These are phyloP conservation scores for Phytophthora citricola DNA, from an alignment of 352 stramenopile species.

Conservation along the genomic window DNA sequence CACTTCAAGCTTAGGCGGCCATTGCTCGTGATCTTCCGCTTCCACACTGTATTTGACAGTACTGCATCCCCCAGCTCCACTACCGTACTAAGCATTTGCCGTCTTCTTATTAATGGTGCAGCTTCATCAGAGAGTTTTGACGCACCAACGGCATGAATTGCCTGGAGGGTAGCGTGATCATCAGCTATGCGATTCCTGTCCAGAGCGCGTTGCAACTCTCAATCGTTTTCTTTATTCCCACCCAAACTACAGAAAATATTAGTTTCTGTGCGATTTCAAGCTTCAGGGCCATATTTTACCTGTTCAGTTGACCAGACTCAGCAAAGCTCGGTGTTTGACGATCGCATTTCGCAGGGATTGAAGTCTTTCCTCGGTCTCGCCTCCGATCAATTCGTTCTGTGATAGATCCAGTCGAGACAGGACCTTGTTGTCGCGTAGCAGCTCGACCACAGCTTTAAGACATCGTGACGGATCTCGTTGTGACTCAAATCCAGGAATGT, in stretches of 20 bases:
- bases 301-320: constrained; percentile 26
- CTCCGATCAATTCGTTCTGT: constrained; percentile 25
- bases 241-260: constrained; percentile 3
- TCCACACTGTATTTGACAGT: constrained; percentile 19
- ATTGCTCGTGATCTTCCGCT: constrained; percentile 21
- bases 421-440: constrained; percentile 37
- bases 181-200: constrained; percentile 25
- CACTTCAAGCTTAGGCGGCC: constrained; percentile 32
- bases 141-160: constrained; percentile 12
- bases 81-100: constrained; percentile 15
- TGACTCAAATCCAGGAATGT: constrained; percentile 42
- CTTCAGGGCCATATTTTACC: constrained; percentile 14
- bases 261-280: not conserved
- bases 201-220: constrained; percentile 15
- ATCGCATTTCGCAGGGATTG: constrained; percentile 9
- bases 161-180: constrained; percentile 16
- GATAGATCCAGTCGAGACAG: constrained; percentile 40
- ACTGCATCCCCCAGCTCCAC: constrained; percentile 10
- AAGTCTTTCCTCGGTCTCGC: not conserved
- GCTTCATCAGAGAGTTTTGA: constrained; percentile 5
- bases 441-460: constrained; percentile 12
- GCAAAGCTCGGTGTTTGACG: constrained; percentile 4
- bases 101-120: constrained; percentile 9
- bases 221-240: constrained; percentile 10
- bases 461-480: constrained; percentile 44